These are phyloP conservation scores for Taiwanofungus camphoratus DNA, from an alignment of 1,284 basidiomycete genomes.

Conservation along the genomic window DNA sequence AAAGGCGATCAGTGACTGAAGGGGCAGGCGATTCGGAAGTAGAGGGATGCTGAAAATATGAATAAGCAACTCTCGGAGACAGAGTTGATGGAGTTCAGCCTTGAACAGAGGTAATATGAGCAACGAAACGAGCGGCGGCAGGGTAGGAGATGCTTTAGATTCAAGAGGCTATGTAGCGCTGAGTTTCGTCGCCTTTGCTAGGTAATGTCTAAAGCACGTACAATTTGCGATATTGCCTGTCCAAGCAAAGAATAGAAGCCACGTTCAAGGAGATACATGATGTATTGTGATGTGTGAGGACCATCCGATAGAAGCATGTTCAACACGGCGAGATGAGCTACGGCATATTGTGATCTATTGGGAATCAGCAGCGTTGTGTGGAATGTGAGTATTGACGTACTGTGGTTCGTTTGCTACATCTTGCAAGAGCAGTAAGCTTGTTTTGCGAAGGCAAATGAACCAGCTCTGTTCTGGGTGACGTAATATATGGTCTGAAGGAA, in stretches of 20 bases:
- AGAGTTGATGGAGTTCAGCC: slow-evolving; percentile 23
- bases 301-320: slow-evolving; percentile 29
- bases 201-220: slow-evolving; percentile 13
- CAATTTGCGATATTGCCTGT: slow-evolving; percentile 24
- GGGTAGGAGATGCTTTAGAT: slow-evolving; percentile 28
- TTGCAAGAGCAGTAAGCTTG: slow-evolving; percentile 42
- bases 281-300: slow-evolving; percentile 26
- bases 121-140: slow-evolving; percentile 41
- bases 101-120: slow-evolving; percentile 33
- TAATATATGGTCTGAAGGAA: slow-evolving; percentile 32
- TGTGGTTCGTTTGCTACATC: slow-evolving; percentile 42
- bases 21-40: slow-evolving; percentile 62
- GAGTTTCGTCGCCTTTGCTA: background rate
- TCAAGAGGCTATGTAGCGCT: slow-evolving; percentile 34
- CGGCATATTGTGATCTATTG: slow-evolving; percentile 34
- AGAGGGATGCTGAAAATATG: slow-evolving; percentile 58
- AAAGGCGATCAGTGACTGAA: slow-evolving; percentile 41
- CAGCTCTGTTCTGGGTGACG: slow-evolving; percentile 44
- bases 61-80: slow-evolving; percentile 33
- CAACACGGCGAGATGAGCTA: slow-evolving; percentile 37
- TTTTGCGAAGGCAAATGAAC: slow-evolving; percentile 49
- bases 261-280: slow-evolving; percentile 36
- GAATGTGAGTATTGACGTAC: slow-evolving; percentile 31
- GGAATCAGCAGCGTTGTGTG: slow-evolving; percentile 4
- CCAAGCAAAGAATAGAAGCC: slow-evolving; percentile 36